These are phyloP conservation scores for Allodekkera sacchari DNA, from an alignment of 805 yeast species.

Conservation along the genomic window DNA sequence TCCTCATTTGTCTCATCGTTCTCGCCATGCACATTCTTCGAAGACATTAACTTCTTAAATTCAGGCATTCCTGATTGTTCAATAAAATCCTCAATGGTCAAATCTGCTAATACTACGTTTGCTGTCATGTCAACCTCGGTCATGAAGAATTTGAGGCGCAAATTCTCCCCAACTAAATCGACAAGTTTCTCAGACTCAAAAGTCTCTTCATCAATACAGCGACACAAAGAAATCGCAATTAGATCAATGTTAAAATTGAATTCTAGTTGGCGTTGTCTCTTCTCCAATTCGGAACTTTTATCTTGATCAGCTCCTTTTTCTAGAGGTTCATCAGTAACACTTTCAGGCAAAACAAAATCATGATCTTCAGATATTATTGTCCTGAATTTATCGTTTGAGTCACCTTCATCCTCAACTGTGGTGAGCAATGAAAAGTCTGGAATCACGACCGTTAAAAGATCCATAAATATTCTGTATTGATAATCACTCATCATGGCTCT, in stretches of 20 bases:
- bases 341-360: background rate
- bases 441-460: slow-evolving; percentile 57
- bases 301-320: slow-evolving; percentile 1
- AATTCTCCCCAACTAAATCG: slow-evolving; percentile 61
- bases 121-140: slow-evolving; percentile 57
- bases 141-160: slow-evolving; percentile 52
- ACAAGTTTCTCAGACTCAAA: slow-evolving; percentile 60
- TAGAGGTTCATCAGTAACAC: slow-evolving; percentile 1
- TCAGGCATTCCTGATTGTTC: slow-evolving; percentile 55
- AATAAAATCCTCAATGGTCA: slow-evolving; percentile 68
- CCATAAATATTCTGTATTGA: slow-evolving; percentile 85
- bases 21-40: slow-evolving; percentile 39
- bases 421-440: slow-evolving; percentile 35
- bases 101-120: slow-evolving; percentile 52
- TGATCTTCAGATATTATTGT: slow-evolving; percentile 2
- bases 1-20: slow-evolving; percentile 30
- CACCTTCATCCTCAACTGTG: slow-evolving; percentile 11
- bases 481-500: slow-evolving; percentile 72
- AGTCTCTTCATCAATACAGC: slow-evolving; percentile 57
- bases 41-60: slow-evolving; percentile 61
- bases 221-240: slow-evolving; percentile 52
- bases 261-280: slow-evolving; percentile 59
- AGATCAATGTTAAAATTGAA: slow-evolving; percentile 60
- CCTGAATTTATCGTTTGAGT: background rate
- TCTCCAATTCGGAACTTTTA: background rate